These are phyloP conservation scores for Flaveria bidentis DNA, from an alignment of 129 eudicot species.

Conservation along the genomic window DNA sequence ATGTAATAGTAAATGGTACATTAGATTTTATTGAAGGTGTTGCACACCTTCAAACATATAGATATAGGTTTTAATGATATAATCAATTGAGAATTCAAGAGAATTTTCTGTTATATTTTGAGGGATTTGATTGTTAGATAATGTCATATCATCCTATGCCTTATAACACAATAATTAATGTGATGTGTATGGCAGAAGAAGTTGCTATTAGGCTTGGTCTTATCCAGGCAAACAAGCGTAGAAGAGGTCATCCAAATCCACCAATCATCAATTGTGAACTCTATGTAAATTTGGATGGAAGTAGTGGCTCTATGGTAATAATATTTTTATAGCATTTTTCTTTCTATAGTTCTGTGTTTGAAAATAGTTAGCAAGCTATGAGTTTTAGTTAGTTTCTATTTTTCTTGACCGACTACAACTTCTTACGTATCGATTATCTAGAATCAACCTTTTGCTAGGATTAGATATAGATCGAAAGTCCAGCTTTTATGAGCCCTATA, in stretches of 20 bases:
- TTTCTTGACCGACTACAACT: not conserved
- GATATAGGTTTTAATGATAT: not conserved
- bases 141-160: slow-evolving; percentile 8
- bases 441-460: not conserved
- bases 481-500: not conserved
- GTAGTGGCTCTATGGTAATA: slow-evolving; percentile 52
- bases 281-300: slow-evolving; percentile 56
- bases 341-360: not conserved
- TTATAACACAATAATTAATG: slow-evolving; percentile 1
- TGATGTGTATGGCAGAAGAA: slow-evolving; percentile 44
- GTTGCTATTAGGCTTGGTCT: slow-evolving; percentile 23
- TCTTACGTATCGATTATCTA: not conserved
- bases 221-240: slow-evolving; percentile 49
- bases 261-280: slow-evolving; percentile 50
- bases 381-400: not conserved
- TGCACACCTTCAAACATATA: not conserved
- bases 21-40: not conserved
- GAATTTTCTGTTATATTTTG: not conserved
- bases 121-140: not conserved
- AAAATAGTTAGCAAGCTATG: not conserved
- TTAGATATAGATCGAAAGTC: not conserved
- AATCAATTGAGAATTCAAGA: not conserved
- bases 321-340: not conserved
- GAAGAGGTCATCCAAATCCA: slow-evolving; percentile 52
- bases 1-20: not conserved